phyloP scores from a whole-genome alignment of 805 yeast genomes.

The Peterozyma toletana region DNA sequence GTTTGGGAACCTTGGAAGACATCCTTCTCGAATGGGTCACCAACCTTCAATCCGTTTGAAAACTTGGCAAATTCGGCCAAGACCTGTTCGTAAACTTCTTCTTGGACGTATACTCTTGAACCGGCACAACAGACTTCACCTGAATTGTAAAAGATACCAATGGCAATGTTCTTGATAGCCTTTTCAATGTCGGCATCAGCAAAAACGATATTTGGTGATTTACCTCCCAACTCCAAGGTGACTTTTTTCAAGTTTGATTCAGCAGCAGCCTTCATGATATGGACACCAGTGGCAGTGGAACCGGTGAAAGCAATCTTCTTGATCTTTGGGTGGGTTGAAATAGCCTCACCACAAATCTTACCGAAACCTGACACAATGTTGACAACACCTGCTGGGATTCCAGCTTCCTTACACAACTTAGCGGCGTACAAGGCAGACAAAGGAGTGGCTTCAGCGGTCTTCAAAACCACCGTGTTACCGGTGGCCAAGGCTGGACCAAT shows the following conservation, averaged over 20 bases:
- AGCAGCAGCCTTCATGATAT: slow-evolving; percentile 75
- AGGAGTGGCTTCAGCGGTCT: slow-evolving; percentile 63
- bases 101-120: slow-evolving; percentile 86
- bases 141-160: slow-evolving; percentile 86
- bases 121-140: slow-evolving; percentile 98
- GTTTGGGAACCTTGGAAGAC: slow-evolving; percentile 92
- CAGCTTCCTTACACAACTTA: slow-evolving; percentile 47
- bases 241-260: slow-evolving; percentile 79
- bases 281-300: slow-evolving; percentile 67
- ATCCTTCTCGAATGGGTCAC: slow-evolving; percentile 76
- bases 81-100: slow-evolving; percentile 72
- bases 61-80: slow-evolving; percentile 49
- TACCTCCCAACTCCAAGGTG: slow-evolving; percentile 94
- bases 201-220: slow-evolving; percentile 86
- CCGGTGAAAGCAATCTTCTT: slow-evolving; percentile 66
- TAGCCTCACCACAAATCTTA: slow-evolving; percentile 49
- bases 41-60: slow-evolving; percentile 53
- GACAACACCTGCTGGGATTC: slow-evolving; percentile 58
- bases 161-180: slow-evolving; percentile 68
- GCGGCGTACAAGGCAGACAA: slow-evolving; percentile 54
- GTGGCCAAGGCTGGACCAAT: slow-evolving; percentile 63
- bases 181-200: slow-evolving; percentile 76
- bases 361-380: slow-evolving; percentile 61
- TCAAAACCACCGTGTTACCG: slow-evolving; percentile 57
- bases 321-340: slow-evolving; percentile 49